Evolutionary conservation across 768 basidiomycete species (phyloP).

Genomic region (Mycena amicta): DNA sequence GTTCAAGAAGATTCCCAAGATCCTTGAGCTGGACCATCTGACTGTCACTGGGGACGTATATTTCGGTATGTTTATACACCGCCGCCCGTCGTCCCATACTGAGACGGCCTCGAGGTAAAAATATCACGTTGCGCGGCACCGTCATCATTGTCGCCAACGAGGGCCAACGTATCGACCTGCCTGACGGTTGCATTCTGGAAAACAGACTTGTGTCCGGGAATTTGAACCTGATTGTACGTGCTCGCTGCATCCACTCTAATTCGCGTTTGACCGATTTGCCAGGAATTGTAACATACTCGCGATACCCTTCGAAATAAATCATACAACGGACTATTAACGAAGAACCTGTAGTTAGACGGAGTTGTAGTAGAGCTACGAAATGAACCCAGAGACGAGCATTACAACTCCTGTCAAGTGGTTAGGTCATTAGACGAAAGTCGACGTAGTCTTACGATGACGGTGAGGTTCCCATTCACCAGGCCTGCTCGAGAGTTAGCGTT

Average conservation of each 20-base stretch:
- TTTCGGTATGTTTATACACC: slow-evolving; percentile 69
- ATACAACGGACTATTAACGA: not conserved
- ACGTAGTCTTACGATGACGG: not conserved
- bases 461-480: not conserved
- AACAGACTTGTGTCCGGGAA: slow-evolving; percentile 68
- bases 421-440: not conserved
- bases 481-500: not conserved
- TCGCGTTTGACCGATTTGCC: not conserved
- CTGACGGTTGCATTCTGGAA: slow-evolving; percentile 71
- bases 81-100: no score
- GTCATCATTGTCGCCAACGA: slow-evolving; percentile 70
- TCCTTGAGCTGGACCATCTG: slow-evolving; percentile 91
- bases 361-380: not conserved
- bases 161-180: slow-evolving; percentile 77
- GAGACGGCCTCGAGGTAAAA: not conserved
- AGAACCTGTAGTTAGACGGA: not conserved
- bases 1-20: slow-evolving; percentile 92
- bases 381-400: not conserved
- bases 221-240: slow-evolving; percentile 59
- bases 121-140: slow-evolving; percentile 22
- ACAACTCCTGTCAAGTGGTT: not conserved
- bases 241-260: not conserved
- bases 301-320: not conserved
- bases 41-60: slow-evolving; percentile 91
- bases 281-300: slow-evolving; percentile 14